These are phyloP conservation scores for Leucogyrophana mollusca DNA, from an alignment of 768 basidiomycete species.

Conservation along the genomic window DNA sequence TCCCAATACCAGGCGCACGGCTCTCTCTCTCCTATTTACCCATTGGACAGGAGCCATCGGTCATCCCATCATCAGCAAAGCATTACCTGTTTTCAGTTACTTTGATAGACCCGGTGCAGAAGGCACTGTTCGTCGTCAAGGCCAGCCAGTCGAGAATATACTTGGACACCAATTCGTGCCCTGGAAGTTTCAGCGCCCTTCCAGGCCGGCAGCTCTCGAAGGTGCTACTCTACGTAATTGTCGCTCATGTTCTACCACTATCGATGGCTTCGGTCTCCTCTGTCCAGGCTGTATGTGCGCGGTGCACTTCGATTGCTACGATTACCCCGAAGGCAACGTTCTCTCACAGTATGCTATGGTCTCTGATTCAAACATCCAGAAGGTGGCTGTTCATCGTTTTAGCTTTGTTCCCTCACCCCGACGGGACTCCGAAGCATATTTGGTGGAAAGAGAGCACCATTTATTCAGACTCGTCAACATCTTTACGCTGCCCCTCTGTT, in stretches of 20 bases:
- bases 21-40: conserved; percentile 52
- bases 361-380: conserved; percentile 46
- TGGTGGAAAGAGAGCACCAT: conserved; percentile 40
- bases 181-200: conserved; percentile 52
- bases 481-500: conserved; percentile 74
- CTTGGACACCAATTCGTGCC: conserved; percentile 62
- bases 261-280: conserved; percentile 68
- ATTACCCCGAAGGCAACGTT: conserved; percentile 62
- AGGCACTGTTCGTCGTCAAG: not conserved
- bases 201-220: conserved; percentile 24
- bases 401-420: conserved; percentile 43
- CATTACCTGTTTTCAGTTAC: conserved; percentile 42
- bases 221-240: conserved; percentile 46
- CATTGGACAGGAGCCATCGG: conserved; percentile 73
- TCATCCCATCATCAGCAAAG: conserved; percentile 58
- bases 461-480: conserved; percentile 58
- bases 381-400: conserved; percentile 62
- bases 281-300: conserved; percentile 70
- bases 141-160: not conserved
- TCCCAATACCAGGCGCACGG: conserved; percentile 49
- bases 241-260: conserved; percentile 48
- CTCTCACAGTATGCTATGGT: conserved; percentile 50
- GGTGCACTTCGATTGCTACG: conserved; percentile 80
- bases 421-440: conserved; percentile 16
- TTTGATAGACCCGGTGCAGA: conserved; percentile 17